Percentiles rank a stretch among this genome's conserved stretches.
These are phyloP conservation scores for Cadophora luteo-olivacea DNA, from an alignment of 2,329 filamentous ascomycete genomes.

Conservation along the genomic window DNA sequence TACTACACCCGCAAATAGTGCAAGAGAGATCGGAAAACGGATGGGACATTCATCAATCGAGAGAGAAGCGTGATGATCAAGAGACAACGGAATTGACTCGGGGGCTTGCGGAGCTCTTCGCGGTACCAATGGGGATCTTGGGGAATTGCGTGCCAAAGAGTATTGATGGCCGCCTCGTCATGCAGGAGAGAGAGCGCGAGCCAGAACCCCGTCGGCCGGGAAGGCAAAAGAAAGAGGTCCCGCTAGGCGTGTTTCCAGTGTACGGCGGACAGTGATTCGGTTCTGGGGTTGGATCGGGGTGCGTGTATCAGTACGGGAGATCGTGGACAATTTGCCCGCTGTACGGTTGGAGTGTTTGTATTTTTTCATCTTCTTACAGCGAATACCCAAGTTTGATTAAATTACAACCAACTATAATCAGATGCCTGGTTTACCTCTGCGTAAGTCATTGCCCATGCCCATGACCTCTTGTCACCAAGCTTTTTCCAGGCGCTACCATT, in stretches of 20 bases:
- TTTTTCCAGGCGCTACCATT: no score
- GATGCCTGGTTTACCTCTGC: neutral
- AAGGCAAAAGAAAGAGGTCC: slow-evolving; percentile 28
- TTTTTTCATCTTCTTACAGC: neutral
- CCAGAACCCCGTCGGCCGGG: slow-evolving; percentile 27
- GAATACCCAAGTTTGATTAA: neutral
- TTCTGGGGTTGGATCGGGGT: no score
- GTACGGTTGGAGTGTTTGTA: neutral
- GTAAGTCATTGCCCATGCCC: neutral
- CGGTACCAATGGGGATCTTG: slow-evolving; percentile 11
- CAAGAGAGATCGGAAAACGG: slow-evolving; percentile 32
- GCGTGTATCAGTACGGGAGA: neutral
- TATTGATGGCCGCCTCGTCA: slow-evolving; percentile 25
- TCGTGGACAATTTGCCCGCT: neutral
- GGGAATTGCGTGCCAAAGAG: slow-evolving; percentile 24
- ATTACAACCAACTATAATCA: neutral
- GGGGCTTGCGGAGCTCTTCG: slow-evolving; percentile 31
- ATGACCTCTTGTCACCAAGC: neutral
- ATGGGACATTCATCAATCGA: slow-evolving; percentile 37
- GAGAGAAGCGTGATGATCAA: slow-evolving; percentile 24
- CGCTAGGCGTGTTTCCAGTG: slow-evolving; percentile 12
- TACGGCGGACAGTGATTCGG: slow-evolving; percentile 17
- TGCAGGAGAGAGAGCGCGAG: slow-evolving; percentile 29
- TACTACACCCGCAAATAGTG: slow-evolving; percentile 30
- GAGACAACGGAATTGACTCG: slow-evolving; percentile 16